These are phyloP conservation scores for Talaromyces sp. DNA, from an alignment of 2,329 filamentous ascomycete genomes.

Conservation along the genomic window DNA sequence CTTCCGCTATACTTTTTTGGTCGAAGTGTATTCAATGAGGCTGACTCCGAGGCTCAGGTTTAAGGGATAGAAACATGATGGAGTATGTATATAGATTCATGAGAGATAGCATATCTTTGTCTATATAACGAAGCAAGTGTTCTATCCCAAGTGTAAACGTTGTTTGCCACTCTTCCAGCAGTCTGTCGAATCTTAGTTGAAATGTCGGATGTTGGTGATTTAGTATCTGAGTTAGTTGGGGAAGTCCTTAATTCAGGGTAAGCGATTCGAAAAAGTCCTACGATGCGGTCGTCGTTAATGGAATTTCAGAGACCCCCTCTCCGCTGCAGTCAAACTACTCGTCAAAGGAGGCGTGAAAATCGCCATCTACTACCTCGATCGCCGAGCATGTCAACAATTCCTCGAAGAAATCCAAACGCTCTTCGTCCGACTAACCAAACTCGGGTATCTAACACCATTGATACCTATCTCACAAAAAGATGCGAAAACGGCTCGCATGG, in stretches of 20 bases:
- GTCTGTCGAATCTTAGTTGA: neutral
- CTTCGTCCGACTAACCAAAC: neutral
- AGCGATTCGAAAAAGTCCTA: neutral
- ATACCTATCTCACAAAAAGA: neutral
- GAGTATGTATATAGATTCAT: too few relatives aligned
- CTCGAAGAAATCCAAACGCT: conserved; percentile 1
- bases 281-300: neutral
- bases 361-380: neutral
- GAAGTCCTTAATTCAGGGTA: neutral
- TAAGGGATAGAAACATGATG: neutral
- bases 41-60: neutral
- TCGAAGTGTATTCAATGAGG: neutral
- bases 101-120: too few relatives aligned
- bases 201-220: neutral
- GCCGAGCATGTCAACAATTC: neutral
- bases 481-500: neutral
- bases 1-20: neutral
- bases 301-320: neutral
- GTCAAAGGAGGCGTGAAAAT: neutral
- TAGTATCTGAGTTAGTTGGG: neutral
- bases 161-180: neutral
- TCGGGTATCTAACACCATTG: neutral
- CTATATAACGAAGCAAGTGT: too few relatives aligned
- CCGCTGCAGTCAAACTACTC: neutral
- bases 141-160: neutral